Evolutionary conservation across 305 asterid species (phyloP).

Genomic region (Petunia hybrid): DNA sequence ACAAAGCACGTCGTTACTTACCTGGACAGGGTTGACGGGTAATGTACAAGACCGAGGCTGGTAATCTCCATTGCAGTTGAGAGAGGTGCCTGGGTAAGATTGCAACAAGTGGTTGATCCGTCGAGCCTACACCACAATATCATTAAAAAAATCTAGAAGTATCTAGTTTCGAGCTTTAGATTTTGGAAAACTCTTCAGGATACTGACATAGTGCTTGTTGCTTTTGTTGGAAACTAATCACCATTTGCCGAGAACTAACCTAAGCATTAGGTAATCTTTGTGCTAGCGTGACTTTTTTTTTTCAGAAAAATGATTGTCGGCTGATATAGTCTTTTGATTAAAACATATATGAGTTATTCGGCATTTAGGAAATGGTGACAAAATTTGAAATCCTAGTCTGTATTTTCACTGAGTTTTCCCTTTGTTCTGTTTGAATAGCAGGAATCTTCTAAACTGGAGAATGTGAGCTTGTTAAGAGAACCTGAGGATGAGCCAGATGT

Average conservation of each 20-base stretch:
- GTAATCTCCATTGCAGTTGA: neutral
- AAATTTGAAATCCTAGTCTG: constrained; percentile 7
- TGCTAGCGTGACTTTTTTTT: neutral
- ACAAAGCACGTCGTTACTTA: neutral
- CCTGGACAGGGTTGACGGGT: neutral
- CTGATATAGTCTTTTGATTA: neutral
- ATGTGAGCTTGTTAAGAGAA: constrained; percentile 46
- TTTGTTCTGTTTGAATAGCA: constrained; percentile 38
- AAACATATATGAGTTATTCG: constrained; percentile 1
- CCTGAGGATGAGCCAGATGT: constrained; percentile 70
- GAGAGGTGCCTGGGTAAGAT: neutral
- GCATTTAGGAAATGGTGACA: constrained; percentile 12
- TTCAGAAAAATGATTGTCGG: constrained; percentile 17
- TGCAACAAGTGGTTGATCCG: neutral
- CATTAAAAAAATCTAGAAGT: neutral
- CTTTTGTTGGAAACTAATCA: neutral
- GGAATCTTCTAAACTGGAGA: constrained; percentile 60
- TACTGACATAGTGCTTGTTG: neutral
- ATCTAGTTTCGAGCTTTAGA: neutral
- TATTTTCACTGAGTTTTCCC: constrained; percentile 19
- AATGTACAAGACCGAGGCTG: constrained; percentile 15
- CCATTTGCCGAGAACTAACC: neutral
- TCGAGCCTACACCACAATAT: constrained; percentile 10
- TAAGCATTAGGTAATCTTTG: neutral
- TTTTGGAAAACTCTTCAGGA: neutral